phyloP scores from a whole-genome alignment of 2,329 filamentous ascomycete species.

The Exutisphaerella laricina region DNA sequence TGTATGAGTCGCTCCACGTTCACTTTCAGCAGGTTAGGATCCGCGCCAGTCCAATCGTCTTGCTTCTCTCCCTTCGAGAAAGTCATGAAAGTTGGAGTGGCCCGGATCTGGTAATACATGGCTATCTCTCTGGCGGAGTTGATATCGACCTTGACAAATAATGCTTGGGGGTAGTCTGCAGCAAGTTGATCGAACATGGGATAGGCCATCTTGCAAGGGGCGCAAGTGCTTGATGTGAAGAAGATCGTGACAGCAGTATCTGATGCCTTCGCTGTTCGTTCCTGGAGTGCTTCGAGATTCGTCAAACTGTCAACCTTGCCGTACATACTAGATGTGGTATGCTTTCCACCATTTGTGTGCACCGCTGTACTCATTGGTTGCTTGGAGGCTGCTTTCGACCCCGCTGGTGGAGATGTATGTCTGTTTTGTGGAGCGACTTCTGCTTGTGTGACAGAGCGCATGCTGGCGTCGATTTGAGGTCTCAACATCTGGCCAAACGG shows the following conservation, averaged over 20 bases:
- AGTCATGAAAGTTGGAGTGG: constrained; percentile 85
- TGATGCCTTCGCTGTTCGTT: constrained; percentile 54
- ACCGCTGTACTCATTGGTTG: background rate
- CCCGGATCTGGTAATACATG: constrained; percentile 60
- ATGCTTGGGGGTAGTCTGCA: constrained; percentile 60
- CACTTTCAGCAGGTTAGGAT: constrained; percentile 59
- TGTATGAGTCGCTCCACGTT: constrained; percentile 70
- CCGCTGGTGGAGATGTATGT: constrained; percentile 11
- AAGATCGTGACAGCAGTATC: constrained; percentile 75
- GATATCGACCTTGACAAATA: constrained; percentile 79
- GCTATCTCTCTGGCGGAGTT: constrained; percentile 57
- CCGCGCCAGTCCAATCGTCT: constrained; percentile 75
- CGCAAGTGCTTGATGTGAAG: constrained; percentile 84
- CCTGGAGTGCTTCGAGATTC: constrained; percentile 55
- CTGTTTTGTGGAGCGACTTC: constrained; percentile 39
- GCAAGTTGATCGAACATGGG: constrained; percentile 77
- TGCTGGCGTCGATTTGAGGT: constrained; percentile 64
- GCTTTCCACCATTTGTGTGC: constrained; percentile 6
- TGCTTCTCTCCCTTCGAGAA: constrained; percentile 71
- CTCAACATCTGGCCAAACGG: constrained; percentile 84
- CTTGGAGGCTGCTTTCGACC: background rate
- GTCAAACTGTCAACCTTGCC: constrained; percentile 58
- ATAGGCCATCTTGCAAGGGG: constrained; percentile 77
- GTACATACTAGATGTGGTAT: constrained; percentile 12
- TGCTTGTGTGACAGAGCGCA: constrained; percentile 58